phyloP scores from a whole-genome alignment of 257 asterid genomes.

The Solanum lycopersicoides region DNA sequence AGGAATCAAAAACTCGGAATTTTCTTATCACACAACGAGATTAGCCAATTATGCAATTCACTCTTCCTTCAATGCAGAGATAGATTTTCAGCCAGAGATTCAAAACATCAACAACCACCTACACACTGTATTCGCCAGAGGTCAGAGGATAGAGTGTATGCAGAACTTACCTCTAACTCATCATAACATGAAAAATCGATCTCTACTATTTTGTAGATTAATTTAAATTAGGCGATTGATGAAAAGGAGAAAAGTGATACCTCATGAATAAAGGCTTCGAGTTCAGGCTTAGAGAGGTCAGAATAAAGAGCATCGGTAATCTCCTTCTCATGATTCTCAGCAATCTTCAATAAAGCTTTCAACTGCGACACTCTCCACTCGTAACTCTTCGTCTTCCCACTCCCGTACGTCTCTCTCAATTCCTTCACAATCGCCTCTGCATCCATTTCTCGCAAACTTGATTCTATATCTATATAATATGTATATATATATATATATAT shows the following conservation, averaged over 20 bases:
- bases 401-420: constrained; percentile 34
- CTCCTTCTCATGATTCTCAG: constrained; percentile 48
- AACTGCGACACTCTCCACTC: constrained; percentile 88
- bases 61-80: background rate
- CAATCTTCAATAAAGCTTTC: constrained; percentile 44
- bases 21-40: background rate
- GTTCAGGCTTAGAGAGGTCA: constrained; percentile 70
- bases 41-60: background rate
- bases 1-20: background rate
- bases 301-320: constrained; percentile 51
- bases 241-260: constrained; percentile 11
- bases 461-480: background rate
- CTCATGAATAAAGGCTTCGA: constrained; percentile 69
- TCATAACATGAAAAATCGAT: background rate
- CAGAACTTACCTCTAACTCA: background rate
- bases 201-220: background rate
- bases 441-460: constrained; percentile 6
- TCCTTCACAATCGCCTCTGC: constrained; percentile 44
- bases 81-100: background rate
- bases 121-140: background rate
- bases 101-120: background rate
- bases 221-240: background rate
- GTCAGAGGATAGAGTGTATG: background rate
- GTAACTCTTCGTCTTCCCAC: constrained; percentile 56
- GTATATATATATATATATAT: no score